Conservation (phyloP, 2,329 filamentous ascomycete species). For the Ophiobolus disseminans region DNA sequence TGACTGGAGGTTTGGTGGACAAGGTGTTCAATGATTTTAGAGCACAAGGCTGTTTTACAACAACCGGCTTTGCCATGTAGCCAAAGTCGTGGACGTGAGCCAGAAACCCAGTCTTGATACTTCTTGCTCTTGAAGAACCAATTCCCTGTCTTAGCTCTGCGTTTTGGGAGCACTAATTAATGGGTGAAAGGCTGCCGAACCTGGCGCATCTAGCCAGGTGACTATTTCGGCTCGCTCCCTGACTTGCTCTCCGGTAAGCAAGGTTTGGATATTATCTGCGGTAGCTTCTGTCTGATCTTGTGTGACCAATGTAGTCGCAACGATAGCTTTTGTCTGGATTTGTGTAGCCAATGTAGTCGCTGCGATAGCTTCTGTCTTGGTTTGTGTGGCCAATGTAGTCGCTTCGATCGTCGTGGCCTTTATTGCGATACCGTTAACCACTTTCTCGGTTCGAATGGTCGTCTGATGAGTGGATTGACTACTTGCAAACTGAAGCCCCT, state of each 20-base stretch:
- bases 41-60: background rate
- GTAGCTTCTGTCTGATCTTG: too few species aligned
- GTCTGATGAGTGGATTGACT: background rate
- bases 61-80: background rate
- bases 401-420: background rate
- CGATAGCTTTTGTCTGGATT: too few species aligned
- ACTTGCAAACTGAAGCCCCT: background rate
- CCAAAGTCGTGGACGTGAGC: background rate
- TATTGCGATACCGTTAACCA: background rate
- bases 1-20: background rate
- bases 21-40: background rate
- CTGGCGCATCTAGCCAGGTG: background rate
- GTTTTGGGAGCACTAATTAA: background rate
- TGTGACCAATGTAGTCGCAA: too few species aligned
- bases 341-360: background rate
- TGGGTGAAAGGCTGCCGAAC: background rate
- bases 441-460: background rate
- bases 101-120: background rate
- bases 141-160: background rate
- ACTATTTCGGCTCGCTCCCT: background rate
- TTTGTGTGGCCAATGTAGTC: too few species aligned
- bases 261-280: too few species aligned
- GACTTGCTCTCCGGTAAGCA: too few species aligned
- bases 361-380: too few species aligned
- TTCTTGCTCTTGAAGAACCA: background rate